Evolutionary conservation across 441 rosid genomes (phyloP).

Genomic region (Hura crepitans): DNA sequence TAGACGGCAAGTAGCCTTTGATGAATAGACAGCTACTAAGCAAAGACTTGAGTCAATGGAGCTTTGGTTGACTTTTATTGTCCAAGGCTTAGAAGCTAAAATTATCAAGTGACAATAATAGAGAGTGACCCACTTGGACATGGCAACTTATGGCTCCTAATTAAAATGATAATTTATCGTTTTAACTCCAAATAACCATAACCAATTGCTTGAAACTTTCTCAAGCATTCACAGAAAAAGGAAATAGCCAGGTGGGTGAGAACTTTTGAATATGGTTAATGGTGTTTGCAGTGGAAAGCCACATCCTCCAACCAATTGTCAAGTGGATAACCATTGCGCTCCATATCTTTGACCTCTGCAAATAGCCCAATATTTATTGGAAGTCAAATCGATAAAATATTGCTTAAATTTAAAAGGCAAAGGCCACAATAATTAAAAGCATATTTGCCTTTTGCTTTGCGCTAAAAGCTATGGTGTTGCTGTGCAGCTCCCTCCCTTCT

Average conservation of each 20-base stretch:
- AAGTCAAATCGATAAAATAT: conserved; percentile 5
- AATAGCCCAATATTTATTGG: background rate
- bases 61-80: background rate
- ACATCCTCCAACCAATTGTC: background rate
- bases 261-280: background rate
- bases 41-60: background rate
- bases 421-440: background rate
- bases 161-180: background rate
- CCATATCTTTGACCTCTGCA: background rate
- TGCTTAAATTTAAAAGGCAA: background rate
- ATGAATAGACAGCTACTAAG: background rate
- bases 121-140: background rate
- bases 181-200: background rate
- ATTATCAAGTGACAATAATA: background rate
- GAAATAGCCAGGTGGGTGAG: background rate
- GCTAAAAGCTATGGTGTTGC: conserved; percentile 14
- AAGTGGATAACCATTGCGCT: background rate
- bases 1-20: too few species aligned
- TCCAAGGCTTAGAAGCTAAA: background rate
- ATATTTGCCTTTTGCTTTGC: conserved; percentile 18
- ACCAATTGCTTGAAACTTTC: background rate
- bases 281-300: background rate
- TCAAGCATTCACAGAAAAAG: background rate
- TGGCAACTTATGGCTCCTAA: background rate
- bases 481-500: conserved; percentile 23